Conservation (phyloP, 225 moss, liverwort and hornwort genomes). For the Anthoceros angustus region DNA sequence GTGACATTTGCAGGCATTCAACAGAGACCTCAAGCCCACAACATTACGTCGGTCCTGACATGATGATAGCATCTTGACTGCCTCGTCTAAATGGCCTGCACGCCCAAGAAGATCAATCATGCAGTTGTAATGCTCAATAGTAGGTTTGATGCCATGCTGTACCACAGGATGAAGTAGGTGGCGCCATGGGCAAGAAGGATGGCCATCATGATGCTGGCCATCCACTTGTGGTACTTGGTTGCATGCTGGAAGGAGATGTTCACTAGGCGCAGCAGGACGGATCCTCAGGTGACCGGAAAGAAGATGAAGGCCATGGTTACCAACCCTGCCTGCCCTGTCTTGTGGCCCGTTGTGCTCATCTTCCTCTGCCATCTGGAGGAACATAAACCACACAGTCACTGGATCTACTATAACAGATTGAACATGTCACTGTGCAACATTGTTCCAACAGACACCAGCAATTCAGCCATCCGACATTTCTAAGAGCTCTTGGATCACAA, state of each 20-base stretch:
- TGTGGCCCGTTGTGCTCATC: neutral
- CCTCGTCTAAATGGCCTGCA: too few relatives aligned
- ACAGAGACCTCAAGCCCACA: too few relatives aligned
- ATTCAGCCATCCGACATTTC: neutral
- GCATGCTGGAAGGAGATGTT: conserved; percentile 44
- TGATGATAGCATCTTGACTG: too few relatives aligned
- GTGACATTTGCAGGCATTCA: too few relatives aligned
- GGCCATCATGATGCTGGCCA: conserved; percentile 42
- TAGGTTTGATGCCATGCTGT: too few relatives aligned
- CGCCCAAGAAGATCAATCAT: too few relatives aligned
- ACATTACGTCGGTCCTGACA: too few relatives aligned
- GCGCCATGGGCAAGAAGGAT: conserved; percentile 38
- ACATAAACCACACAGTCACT: neutral
- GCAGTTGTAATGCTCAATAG: too few relatives aligned
- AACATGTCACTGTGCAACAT: neutral
- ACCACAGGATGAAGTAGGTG: conserved; percentile 24
- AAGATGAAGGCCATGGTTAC: conserved; percentile 36
- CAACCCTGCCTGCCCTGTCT: neutral
- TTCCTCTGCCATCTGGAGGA: neutral
- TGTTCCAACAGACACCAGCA: neutral
- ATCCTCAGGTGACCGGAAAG: conserved; percentile 42
- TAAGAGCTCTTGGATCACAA: neutral
- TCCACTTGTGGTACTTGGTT: conserved; percentile 40
- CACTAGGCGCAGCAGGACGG: conserved; percentile 36
- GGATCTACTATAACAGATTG: neutral